Base-by-base conservation (phyloP, 495 filamentous ascomycete genomes). In the Barbatosphaeria neglecta region DNA sequence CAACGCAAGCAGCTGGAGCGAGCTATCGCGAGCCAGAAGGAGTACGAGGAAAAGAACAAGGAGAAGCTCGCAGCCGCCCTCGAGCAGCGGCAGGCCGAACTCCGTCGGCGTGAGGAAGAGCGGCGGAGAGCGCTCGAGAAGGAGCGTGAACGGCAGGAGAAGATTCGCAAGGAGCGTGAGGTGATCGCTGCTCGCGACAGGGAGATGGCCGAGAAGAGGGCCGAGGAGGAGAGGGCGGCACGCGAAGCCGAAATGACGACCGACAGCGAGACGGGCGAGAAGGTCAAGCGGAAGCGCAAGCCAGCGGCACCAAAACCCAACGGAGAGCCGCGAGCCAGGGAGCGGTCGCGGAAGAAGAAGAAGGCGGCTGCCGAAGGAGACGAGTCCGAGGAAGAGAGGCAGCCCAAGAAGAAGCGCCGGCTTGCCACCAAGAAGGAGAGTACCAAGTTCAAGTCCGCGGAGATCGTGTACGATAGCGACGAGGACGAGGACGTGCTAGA, bases 21-120 rank as follows among this genome's bases (percentile, higher is more conserved):
- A 40, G 82, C 86, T 0, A 74, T 90, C 23, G 81, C 88, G 52
- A 80, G 71, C 48, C 92, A 97, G 63, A 80, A 76, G 41, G 89
- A 93, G 53, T 97, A 94, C 59, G 93, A 98, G 57, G 83, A 89
- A 48, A 86, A 85, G 71, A 96, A 96, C 57, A 86, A 87, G 33
- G 76, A 81, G 41, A 87, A 90, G 55, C 73, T 95, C 1, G 75
- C 80, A 39, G 75, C 83, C 25, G 90, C 90, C 1, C 75, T 84
- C 5, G 77, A 81, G 55, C 68, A 72, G 28, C 82, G 90, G 19
- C 83, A 96, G 48, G 85, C 79, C 10, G 90, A 92, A 47, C 67
- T 86, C 2, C 74, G 72, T 35, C 74, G 73, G 25, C 80, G 85
- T 6, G 87, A 93, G 61, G 87, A 86, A 52, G 78, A 79, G 52